Percentiles rank a stretch among this genome's conserved stretches.
phyloP scores from a whole-genome alignment of 768 basidiomycete genomes.

The Lactarius psammicola region DNA sequence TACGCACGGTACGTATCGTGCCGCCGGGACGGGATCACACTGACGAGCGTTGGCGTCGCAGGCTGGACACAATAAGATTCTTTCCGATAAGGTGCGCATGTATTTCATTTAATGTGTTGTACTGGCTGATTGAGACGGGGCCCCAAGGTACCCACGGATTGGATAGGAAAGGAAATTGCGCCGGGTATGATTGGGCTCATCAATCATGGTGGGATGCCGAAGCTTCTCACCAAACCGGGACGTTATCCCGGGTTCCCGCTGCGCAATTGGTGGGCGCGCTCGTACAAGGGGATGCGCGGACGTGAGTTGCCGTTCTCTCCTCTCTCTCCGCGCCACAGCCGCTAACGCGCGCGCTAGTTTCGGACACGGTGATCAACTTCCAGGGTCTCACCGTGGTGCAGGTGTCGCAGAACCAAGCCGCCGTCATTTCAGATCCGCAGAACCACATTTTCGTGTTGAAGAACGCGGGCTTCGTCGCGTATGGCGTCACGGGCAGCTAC shows the following conservation, averaged over 20 bases:
- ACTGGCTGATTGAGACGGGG: not conserved
- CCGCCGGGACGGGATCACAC: too few species aligned
- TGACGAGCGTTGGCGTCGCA: conserved; percentile 33
- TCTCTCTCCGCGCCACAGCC: too few species aligned
- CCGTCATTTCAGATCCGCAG: conserved; percentile 73
- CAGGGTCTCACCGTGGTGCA: conserved; percentile 81
- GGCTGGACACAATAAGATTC: conserved; percentile 54
- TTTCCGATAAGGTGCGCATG: conserved; percentile 58
- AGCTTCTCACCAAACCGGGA: conserved; percentile 69
- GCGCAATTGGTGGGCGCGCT: conserved; percentile 82
- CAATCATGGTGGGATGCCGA: conserved; percentile 80
- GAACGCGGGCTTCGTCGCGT: conserved; percentile 76
- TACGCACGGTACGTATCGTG: conserved; percentile 48
- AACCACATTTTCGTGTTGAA: conserved; percentile 81
- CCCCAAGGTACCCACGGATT: conserved; percentile 54
- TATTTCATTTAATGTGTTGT: not conserved
- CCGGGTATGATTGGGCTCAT: conserved; percentile 74
- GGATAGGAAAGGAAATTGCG: conserved; percentile 68
- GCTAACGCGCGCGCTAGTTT: conserved; percentile 45
- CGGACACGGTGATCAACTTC: conserved; percentile 80
- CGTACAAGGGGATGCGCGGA: conserved; percentile 67
- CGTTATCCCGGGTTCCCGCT: conserved; percentile 75
- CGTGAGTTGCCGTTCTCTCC: conserved; percentile 41
- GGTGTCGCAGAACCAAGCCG: conserved; percentile 82
- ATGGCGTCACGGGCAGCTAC: conserved; percentile 73